These are phyloP conservation scores for Alternaria gaisen DNA, from an alignment of 2,329 filamentous ascomycete genomes.

Conservation along the genomic window DNA sequence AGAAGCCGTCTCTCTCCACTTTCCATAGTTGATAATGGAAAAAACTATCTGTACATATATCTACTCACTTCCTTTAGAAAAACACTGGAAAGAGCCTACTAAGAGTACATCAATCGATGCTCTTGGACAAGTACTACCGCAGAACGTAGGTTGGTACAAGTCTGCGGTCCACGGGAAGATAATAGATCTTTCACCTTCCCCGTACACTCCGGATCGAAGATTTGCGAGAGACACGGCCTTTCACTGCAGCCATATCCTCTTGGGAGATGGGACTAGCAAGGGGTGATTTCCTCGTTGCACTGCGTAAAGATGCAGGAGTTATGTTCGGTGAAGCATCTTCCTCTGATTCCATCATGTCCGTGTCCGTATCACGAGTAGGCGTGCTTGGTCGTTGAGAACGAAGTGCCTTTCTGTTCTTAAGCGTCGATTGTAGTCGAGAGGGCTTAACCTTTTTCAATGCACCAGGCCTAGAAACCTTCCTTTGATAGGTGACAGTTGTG, in stretches of 20 bases:
- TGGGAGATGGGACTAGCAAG: conserved; percentile 9
- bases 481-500: conserved; percentile 37
- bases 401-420: conserved; percentile 23
- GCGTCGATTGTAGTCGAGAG: conserved; percentile 17
- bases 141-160: background rate
- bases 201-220: conserved; percentile 13
- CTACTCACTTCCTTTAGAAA: background rate
- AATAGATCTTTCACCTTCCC: conserved; percentile 14
- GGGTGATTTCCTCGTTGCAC: conserved; percentile 34
- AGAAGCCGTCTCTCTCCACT: background rate
- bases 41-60: background rate
- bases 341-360: conserved; percentile 25
- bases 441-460: conserved; percentile 35
- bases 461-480: conserved; percentile 31
- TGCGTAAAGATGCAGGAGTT: conserved; percentile 48
- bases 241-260: background rate
- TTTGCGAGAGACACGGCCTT: background rate
- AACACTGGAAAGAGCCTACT: background rate
- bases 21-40: background rate
- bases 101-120: background rate
- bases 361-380: conserved; percentile 18
- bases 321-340: conserved; percentile 43
- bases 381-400: conserved; percentile 30
- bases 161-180: background rate
- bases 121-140: background rate